Evolutionary conservation across 108 stramenopile genomes (phyloP).

Genomic region (Epithemia pelagica): DNA sequence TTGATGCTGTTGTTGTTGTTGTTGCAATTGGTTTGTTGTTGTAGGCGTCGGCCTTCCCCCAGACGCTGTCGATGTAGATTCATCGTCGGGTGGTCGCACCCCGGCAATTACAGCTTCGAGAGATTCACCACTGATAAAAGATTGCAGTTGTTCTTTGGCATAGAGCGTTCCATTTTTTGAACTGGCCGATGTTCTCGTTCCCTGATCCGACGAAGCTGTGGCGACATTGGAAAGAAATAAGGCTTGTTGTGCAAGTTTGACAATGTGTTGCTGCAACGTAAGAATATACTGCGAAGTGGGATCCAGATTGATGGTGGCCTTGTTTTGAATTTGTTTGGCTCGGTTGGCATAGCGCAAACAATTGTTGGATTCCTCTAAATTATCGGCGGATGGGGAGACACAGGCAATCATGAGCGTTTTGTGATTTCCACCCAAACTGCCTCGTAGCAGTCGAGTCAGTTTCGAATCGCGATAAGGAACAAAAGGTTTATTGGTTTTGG

Average conservation of each 20-base stretch:
- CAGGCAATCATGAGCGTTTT: slow-evolving; percentile 97
- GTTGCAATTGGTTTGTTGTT: no score
- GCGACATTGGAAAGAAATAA: background rate
- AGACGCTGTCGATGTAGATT: no score
- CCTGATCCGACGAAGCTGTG: background rate
- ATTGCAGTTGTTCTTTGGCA: no score
- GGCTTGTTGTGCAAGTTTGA: slow-evolving; percentile 28
- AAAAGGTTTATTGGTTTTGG: slow-evolving; percentile 58
- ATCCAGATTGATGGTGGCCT: slow-evolving; percentile 61
- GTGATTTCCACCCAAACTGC: slow-evolving; percentile 93
- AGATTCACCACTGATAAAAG: no score
- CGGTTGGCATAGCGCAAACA: slow-evolving; percentile 94
- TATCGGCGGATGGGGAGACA: slow-evolving; percentile 66
- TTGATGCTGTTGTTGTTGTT: no score
- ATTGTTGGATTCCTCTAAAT: slow-evolving; percentile 91
- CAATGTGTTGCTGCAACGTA: slow-evolving; percentile 34
- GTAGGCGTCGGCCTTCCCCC: no score
- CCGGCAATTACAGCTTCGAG: no score
- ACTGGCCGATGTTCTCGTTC: no score
- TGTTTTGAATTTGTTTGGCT: slow-evolving; percentile 96
- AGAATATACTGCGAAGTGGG: slow-evolving; percentile 46
- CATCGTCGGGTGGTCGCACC: no score
- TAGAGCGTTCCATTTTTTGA: no score
- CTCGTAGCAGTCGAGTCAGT: slow-evolving; percentile 77
- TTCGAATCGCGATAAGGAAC: slow-evolving; percentile 97